phyloP scores from a whole-genome alignment of 1,139 yeast genomes.

The Kodamaea ohmeri region DNA sequence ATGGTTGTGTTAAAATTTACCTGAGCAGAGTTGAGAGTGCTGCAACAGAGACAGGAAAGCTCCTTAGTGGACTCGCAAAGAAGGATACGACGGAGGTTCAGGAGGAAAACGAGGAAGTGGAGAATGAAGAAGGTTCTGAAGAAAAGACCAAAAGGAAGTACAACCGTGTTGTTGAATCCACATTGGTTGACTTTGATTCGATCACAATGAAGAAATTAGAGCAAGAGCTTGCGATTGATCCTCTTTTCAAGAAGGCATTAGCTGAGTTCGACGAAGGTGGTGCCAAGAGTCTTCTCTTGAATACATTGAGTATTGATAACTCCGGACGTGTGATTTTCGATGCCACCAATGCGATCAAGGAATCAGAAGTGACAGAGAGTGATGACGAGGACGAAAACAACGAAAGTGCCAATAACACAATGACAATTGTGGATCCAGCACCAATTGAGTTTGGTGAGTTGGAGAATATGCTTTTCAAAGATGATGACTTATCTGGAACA shows the following conservation, averaged over 20 bases:
- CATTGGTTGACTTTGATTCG: constrained; percentile 53
- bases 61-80: constrained; percentile 66
- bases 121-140: constrained; percentile 21
- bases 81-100: constrained; percentile 21
- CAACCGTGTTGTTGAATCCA: constrained; percentile 43
- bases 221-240: constrained; percentile 78
- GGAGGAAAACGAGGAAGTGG: constrained; percentile 14
- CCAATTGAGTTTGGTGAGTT: constrained; percentile 18
- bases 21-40: constrained; percentile 88
- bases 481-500: constrained; percentile 34
- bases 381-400: constrained; percentile 13
- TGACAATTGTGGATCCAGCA: constrained; percentile 10
- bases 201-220: constrained; percentile 70
- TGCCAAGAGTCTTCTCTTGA: constrained; percentile 76
- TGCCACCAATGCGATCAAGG: constrained; percentile 28
- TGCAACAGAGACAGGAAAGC: constrained; percentile 83
- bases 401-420: constrained; percentile 14
- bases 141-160: constrained; percentile 34
- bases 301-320: constrained; percentile 59
- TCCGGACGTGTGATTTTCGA: constrained; percentile 66
- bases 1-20: constrained; percentile 83
- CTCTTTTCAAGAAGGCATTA: constrained; percentile 81
- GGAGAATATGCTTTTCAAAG: constrained; percentile 26
- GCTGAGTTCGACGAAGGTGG: constrained; percentile 97
- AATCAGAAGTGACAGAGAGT: constrained; percentile 13